A percentile compares a stretch with the other conserved stretches of the same genome.
Evolutionary conservation across 2,329 filamentous ascomycete species (phyloP).

Genomic region (Fusarium pseudocircinatum): DNA sequence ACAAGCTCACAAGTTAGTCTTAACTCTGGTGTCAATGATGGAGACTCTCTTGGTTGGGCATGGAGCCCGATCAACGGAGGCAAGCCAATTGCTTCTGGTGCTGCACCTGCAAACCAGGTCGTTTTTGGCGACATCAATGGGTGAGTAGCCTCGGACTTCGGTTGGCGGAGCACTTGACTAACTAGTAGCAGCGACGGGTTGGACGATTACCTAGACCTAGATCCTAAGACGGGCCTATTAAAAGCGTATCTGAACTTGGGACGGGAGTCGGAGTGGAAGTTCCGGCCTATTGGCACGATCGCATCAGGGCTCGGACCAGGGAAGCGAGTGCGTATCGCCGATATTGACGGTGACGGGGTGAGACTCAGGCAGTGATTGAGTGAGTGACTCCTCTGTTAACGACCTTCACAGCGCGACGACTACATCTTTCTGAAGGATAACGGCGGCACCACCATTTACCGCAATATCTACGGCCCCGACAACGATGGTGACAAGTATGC

Average conservation of each 20-base stretch:
- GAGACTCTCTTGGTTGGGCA: conserved; percentile 10
- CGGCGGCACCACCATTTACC: neutral
- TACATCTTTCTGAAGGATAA: conserved; percentile 9
- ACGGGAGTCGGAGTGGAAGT: neutral
- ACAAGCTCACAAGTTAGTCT: neutral
- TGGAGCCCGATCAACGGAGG: conserved; percentile 11
- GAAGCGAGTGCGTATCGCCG: neutral
- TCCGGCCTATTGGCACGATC: neutral
- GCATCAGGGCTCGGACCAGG: neutral
- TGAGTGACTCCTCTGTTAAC: accelerated
- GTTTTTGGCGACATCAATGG: conserved; percentile 6
- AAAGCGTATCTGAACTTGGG: neutral
- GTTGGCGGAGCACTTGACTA: neutral
- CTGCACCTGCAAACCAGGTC: neutral
- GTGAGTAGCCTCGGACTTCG: neutral
- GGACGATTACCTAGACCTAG: neutral
- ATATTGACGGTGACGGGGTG: conserved; percentile 9
- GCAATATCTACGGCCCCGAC: neutral
- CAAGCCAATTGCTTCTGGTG: conserved; percentile 5
- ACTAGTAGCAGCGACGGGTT: neutral
- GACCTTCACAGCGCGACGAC: neutral
- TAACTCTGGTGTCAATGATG: neutral
- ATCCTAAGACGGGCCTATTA: neutral
- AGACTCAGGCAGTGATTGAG: neutral
- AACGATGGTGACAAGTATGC: neutral